phyloP scores from a whole-genome alignment of 371 early-diverging fungal genomes.

The Phascolomyces articulosus region DNA sequence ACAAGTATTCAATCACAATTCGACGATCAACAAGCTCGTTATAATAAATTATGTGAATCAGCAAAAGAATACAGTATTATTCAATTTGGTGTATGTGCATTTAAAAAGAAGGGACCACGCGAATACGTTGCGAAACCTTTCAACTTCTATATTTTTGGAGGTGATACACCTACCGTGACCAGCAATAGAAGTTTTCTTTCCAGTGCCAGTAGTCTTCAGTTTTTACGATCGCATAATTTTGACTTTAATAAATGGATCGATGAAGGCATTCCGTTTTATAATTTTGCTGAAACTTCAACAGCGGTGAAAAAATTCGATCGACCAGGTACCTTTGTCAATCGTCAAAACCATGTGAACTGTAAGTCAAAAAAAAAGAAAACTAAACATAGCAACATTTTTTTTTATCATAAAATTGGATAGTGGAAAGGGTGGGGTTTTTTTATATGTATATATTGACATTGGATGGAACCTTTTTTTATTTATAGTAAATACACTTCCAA shows the following conservation, averaged over 20 bases:
- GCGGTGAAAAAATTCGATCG: not conserved
- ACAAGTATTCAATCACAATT: not conserved
- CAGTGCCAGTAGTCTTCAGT: constrained; percentile 64
- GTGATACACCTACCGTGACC: constrained; percentile 26
- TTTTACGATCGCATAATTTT: constrained; percentile 61
- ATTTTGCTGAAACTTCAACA: constrained; percentile 27
- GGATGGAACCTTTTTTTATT: too few relatives aligned
- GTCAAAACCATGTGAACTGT: constrained; percentile 6
- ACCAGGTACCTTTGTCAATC: not conserved
- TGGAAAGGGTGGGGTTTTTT: not conserved
- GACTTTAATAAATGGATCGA: constrained; percentile 76
- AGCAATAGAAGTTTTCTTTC: constrained; percentile 61
- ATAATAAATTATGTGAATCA: constrained; percentile 54
- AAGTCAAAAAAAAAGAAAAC: too few relatives aligned
- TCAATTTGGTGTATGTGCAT: constrained; percentile 85
- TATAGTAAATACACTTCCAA: constrained; percentile 7
- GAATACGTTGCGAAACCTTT: constrained; percentile 77
- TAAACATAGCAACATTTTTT: too few relatives aligned
- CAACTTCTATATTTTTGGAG: constrained; percentile 87
- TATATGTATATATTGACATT: not conserved
- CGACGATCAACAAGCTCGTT: constrained; percentile 63
- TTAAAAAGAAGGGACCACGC: constrained; percentile 52
- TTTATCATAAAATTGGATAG: too few relatives aligned
- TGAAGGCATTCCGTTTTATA: constrained; percentile 49
- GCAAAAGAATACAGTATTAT: constrained; percentile 63